These are phyloP conservation scores for Alternaria alternata DNA, from an alignment of 2,329 filamentous ascomycete species.

Conservation along the genomic window DNA sequence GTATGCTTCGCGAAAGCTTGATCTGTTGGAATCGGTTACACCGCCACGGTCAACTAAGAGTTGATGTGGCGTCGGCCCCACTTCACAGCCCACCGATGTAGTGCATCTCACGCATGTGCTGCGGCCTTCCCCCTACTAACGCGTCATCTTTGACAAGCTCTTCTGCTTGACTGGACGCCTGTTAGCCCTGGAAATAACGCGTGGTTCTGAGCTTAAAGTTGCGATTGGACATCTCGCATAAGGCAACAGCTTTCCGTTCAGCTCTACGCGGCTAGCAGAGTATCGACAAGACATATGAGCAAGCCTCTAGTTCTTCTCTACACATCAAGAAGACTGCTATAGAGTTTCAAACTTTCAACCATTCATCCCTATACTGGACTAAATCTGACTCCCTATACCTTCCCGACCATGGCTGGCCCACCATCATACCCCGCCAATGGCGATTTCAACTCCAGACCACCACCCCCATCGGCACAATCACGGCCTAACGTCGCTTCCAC, in stretches of 20 bases:
- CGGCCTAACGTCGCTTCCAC: conserved; percentile 32
- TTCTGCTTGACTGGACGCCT: background rate
- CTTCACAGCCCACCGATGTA: conserved; percentile 3
- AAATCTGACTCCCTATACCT: background rate
- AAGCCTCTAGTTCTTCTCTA: conserved; percentile 7
- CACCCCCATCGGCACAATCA: conserved; percentile 27
- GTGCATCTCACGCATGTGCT: background rate
- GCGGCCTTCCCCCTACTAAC: background rate
- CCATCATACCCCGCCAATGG: conserved; percentile 18
- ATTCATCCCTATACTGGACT: background rate
- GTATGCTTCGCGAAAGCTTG: background rate
- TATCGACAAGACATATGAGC: background rate
- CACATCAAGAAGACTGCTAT: background rate
- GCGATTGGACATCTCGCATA: conserved; percentile 19
- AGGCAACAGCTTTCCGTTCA: conserved; percentile 23
- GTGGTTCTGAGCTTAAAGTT: conserved; percentile 1
- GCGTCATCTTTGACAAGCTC: conserved; percentile 5
- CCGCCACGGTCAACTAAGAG: background rate
- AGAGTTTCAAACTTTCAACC: background rate
- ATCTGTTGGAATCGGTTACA: background rate
- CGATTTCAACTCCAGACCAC: conserved; percentile 17
- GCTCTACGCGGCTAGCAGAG: conserved; percentile 9
- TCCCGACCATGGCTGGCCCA: conserved; percentile 33
- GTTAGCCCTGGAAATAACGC: conserved; percentile 3
- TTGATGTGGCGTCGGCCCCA: conserved; percentile 14